Evolutionary conservation across 768 basidiomycete species (phyloP).

Genomic region (Saitozyma podzolica): DNA sequence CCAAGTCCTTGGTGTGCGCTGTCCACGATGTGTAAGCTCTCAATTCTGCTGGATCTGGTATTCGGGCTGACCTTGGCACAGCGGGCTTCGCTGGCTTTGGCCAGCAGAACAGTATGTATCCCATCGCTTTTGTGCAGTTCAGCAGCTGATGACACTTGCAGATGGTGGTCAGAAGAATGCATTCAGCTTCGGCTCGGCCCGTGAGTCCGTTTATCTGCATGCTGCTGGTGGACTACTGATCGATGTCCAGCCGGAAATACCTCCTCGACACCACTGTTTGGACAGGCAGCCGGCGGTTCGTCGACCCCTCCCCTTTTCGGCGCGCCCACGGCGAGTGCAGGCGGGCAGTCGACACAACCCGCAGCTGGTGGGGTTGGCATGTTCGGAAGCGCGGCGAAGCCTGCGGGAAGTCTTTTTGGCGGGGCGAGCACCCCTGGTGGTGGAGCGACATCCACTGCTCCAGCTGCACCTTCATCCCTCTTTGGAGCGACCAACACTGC

Average conservation of each 20-base stretch:
- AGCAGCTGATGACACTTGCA: background rate
- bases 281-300: background rate
- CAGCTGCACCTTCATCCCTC: slow-evolving; percentile 8
- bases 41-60: background rate
- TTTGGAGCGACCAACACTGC: slow-evolving; percentile 14
- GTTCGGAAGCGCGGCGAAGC: no score
- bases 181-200: slow-evolving; percentile 26
- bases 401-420: no score
- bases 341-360: slow-evolving; percentile 13
- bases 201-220: slow-evolving; percentile 2
- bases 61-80: slow-evolving; percentile 11
- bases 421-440: background rate
- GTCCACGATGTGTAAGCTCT: slow-evolving; percentile 24
- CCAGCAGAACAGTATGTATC: slow-evolving; percentile 29
- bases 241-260: background rate
- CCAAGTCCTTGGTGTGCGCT: background rate
- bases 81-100: slow-evolving; percentile 43
- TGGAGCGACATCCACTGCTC: slow-evolving; percentile 1
- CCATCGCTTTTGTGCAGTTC: background rate
- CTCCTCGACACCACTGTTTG: slow-evolving; percentile 5
- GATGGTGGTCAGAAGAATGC: slow-evolving; percentile 3
- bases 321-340: slow-evolving; percentile 1
- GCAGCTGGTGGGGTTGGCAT: slow-evolving; percentile 5
- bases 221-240: background rate
- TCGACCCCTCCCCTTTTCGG: slow-evolving; percentile 13